Evolutionary conservation across 2,329 filamentous ascomycete species (phyloP).

Genomic region (Neoarthrinium moseri): DNA sequence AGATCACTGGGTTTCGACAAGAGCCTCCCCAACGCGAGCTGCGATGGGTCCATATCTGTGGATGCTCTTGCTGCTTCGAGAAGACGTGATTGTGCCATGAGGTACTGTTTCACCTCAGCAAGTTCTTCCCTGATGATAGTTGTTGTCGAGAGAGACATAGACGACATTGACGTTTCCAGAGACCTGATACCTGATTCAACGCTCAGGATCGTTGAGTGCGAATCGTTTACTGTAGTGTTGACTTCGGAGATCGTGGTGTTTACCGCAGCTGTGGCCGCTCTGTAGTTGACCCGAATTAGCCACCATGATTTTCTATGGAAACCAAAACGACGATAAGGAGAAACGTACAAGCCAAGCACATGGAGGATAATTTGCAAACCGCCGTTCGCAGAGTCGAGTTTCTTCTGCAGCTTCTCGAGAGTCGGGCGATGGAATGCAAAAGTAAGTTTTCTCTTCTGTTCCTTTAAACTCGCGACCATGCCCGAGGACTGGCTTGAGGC

Average conservation of each 20-base stretch:
- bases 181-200: background rate
- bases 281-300: background rate
- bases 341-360: background rate
- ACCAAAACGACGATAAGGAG: too few species aligned
- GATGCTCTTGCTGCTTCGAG: too few species aligned
- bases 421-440: background rate
- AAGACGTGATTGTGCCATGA: too few species aligned
- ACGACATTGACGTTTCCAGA: background rate
- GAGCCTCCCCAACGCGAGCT: background rate
- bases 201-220: background rate
- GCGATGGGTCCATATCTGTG: background rate
- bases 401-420: background rate
- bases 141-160: background rate
- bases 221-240: background rate
- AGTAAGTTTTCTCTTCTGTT: background rate
- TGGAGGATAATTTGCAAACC: background rate
- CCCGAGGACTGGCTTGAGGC: background rate
- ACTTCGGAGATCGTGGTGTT: background rate
- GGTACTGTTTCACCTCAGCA: background rate
- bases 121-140: too few species aligned
- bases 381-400: background rate
- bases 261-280: background rate
- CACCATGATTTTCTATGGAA: background rate
- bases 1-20: background rate
- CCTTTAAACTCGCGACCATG: background rate